These are phyloP conservation scores for Metarhizium brunneum DNA, from an alignment of 2,329 filamentous ascomycete species.

Conservation along the genomic window DNA sequence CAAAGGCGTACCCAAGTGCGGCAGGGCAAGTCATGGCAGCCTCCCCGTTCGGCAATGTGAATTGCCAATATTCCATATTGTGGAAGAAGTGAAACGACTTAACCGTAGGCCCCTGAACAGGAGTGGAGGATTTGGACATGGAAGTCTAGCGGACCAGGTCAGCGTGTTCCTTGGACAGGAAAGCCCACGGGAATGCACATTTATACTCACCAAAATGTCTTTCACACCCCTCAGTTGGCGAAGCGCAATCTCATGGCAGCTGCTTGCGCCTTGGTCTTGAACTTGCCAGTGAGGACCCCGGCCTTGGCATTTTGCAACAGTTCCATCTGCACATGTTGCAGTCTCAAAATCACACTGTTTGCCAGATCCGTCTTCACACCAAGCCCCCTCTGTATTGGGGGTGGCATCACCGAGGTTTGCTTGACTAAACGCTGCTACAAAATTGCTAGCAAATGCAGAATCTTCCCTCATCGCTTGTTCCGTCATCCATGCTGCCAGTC, in stretches of 20 bases:
- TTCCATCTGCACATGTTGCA: slow-evolving; percentile 70
- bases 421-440: slow-evolving; percentile 89
- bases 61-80: slow-evolving; percentile 68
- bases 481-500: slow-evolving; percentile 77
- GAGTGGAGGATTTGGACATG: slow-evolving; percentile 34
- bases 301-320: slow-evolving; percentile 62
- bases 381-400: slow-evolving; percentile 79
- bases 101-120: slow-evolving; percentile 56
- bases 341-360: slow-evolving; percentile 65
- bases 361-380: slow-evolving; percentile 77
- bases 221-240: slow-evolving; percentile 58
- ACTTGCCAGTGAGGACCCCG: slow-evolving; percentile 60
- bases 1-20: slow-evolving; percentile 85
- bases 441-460: slow-evolving; percentile 49
- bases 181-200: neutral
- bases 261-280: slow-evolving; percentile 62
- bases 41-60: slow-evolving; percentile 64
- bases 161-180: neutral
- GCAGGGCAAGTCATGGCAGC: slow-evolving; percentile 70
- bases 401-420: slow-evolving; percentile 86
- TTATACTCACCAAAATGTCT: slow-evolving; percentile 25
- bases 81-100: slow-evolving; percentile 80
- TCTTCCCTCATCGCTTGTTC: slow-evolving; percentile 58
- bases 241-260: slow-evolving; percentile 66
- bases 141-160: slow-evolving; percentile 10